phyloP scores from a whole-genome alignment of 495 filamentous ascomycete species.

The Lineolata rhizophorae region DNA sequence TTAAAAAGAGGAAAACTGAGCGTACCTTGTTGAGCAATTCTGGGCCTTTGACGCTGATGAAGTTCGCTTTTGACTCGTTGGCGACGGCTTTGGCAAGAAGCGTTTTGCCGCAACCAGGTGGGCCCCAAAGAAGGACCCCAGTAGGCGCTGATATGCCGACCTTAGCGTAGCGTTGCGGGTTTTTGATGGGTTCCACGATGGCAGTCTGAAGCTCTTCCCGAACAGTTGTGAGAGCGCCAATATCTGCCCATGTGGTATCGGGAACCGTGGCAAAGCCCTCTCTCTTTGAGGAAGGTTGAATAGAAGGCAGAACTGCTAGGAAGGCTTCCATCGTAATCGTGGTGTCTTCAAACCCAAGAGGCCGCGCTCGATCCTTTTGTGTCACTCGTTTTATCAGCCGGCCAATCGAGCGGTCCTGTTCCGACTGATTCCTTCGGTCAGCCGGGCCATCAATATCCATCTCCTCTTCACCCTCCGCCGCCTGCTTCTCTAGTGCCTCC shows the following conservation, averaged over 20 bases:
- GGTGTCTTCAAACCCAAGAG: slow-evolving; percentile 18
- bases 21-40: slow-evolving; percentile 90
- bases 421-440: slow-evolving; percentile 15
- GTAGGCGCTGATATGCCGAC: slow-evolving; percentile 78
- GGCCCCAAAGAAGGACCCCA: slow-evolving; percentile 89
- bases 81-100: slow-evolving; percentile 90
- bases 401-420: slow-evolving; percentile 17
- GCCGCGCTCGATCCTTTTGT: slow-evolving; percentile 18
- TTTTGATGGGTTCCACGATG: slow-evolving; percentile 80
- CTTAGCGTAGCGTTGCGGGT: slow-evolving; percentile 54
- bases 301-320: slow-evolving; percentile 52
- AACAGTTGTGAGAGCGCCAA: slow-evolving; percentile 62
- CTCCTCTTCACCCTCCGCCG: slow-evolving; percentile 7
- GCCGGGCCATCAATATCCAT: slow-evolving; percentile 14
- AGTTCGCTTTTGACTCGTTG: slow-evolving; percentile 87
- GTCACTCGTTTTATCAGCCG: slow-evolving; percentile 32
- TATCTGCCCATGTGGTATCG: slow-evolving; percentile 87
- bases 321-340: slow-evolving; percentile 43
- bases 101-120: slow-evolving; percentile 92
- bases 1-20: too few relatives aligned
- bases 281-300: slow-evolving; percentile 81
- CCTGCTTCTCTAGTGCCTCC: slow-evolving; percentile 15
- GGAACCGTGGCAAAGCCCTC: slow-evolving; percentile 95
- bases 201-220: slow-evolving; percentile 67
- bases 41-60: slow-evolving; percentile 93